A percentile compares a stretch with the other conserved stretches of the same genome.
Evolutionary conservation across 2,329 filamentous ascomycete species (phyloP).

Genomic region (Penicillium sp.): DNA sequence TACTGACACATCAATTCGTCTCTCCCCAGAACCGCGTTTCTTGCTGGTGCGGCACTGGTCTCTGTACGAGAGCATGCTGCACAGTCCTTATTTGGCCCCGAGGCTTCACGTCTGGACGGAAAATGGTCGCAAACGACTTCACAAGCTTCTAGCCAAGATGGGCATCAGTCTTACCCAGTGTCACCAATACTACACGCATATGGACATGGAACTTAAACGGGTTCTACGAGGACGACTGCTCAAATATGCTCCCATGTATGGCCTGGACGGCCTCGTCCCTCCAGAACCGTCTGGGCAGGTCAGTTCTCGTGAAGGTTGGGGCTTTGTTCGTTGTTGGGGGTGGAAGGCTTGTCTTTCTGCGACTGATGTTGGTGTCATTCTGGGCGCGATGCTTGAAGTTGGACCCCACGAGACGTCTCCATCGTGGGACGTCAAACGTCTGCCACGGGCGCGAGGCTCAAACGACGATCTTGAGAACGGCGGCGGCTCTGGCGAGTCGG

Average conservation of each 20-base stretch:
- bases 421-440: constrained; percentile 34
- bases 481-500: constrained; percentile 22
- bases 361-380: constrained; percentile 87
- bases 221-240: constrained; percentile 79
- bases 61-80: constrained; percentile 96
- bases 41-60: constrained; percentile 94
- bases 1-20: constrained; percentile 84
- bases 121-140: constrained; percentile 77
- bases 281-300: constrained; percentile 68
- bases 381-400: constrained; percentile 89
- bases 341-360: constrained; percentile 94
- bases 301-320: constrained; percentile 84
- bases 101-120: constrained; percentile 94
- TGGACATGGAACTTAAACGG: constrained; percentile 96
- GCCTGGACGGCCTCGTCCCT: constrained; percentile 88
- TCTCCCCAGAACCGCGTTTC: constrained; percentile 92
- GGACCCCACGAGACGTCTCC: constrained; percentile 50
- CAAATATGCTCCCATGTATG: constrained; percentile 89
- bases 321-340: constrained; percentile 95
- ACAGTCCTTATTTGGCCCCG: constrained; percentile 91
- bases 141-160: constrained; percentile 97
- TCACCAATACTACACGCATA: constrained; percentile 93
- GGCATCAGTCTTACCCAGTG: constrained; percentile 91
- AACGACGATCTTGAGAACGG: constrained; percentile 19
- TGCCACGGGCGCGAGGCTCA: constrained; percentile 22